Evolutionary conservation across 176 grass and related monocot genomes (phyloP).

Genomic region (Carex pumila): DNA sequence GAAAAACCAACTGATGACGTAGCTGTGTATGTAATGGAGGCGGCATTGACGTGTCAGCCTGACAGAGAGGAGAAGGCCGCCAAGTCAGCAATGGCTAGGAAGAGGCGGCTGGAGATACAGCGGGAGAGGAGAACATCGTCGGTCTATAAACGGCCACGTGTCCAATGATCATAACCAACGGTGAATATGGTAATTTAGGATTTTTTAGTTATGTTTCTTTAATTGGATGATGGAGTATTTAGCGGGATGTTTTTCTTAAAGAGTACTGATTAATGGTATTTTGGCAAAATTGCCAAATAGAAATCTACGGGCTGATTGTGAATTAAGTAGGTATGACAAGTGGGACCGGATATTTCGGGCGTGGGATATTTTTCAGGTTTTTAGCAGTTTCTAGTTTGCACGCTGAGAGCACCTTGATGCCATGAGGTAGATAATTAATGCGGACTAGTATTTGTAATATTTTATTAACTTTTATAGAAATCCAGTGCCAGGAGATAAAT

Average conservation of each 20-base stretch:
- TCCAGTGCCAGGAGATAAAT: background rate
- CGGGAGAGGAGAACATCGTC: background rate
- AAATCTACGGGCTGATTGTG: background rate
- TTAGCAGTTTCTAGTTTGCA: background rate
- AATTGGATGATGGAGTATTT: background rate
- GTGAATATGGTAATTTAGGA: background rate
- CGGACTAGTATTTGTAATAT: background rate
- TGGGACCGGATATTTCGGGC: background rate
- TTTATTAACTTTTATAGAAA: background rate
- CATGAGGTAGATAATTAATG: background rate
- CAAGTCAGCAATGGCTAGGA: background rate
- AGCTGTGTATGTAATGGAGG: background rate
- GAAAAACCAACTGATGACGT: background rate
- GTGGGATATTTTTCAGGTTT: background rate
- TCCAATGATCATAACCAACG: background rate
- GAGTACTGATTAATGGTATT: background rate
- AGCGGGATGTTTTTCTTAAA: background rate
- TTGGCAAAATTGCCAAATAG: background rate
- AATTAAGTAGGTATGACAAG: conserved; percentile 1
- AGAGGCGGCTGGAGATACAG: conserved; percentile 3
- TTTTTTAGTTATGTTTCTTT: background rate
- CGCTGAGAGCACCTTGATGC: background rate
- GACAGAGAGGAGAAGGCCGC: background rate
- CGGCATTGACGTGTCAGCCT: background rate
- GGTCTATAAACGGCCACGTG: background rate